phyloP scores from a whole-genome alignment of 352 stramenopile genomes.

The Blastocystis sp. region DNA sequence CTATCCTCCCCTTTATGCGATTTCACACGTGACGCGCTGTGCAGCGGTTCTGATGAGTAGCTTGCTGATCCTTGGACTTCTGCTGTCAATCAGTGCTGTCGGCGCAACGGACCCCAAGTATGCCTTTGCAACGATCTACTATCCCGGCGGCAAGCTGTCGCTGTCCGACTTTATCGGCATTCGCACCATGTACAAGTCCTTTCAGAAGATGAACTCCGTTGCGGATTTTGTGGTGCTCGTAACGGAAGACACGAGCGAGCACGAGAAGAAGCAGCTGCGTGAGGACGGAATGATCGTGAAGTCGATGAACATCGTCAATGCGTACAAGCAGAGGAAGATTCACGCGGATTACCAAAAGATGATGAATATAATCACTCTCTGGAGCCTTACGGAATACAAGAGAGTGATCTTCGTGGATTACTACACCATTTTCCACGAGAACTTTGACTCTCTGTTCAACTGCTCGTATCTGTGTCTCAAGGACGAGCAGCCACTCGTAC shows the following conservation, averaged over 20 bases:
- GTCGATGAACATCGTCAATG: slow-evolving; percentile 15
- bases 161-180: slow-evolving; percentile 55
- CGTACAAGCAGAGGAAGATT: slow-evolving; percentile 15
- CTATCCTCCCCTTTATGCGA: too few species aligned
- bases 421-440: slow-evolving; percentile 71
- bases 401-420: slow-evolving; percentile 55
- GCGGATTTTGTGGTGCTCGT: slow-evolving; percentile 58
- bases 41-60: slow-evolving; percentile 22
- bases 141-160: slow-evolving; percentile 39
- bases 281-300: slow-evolving; percentile 58
- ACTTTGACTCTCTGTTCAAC: slow-evolving; percentile 49
- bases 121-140: slow-evolving; percentile 67
- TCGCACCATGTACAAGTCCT: slow-evolving; percentile 63
- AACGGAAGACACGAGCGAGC: background rate
- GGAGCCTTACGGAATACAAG: slow-evolving; percentile 48
- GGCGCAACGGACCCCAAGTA: slow-evolving; percentile 23
- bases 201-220: slow-evolving; percentile 33
- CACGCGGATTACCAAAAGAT: slow-evolving; percentile 20
- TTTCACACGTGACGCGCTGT: too few species aligned
- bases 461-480: slow-evolving; percentile 68
- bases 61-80: background rate
- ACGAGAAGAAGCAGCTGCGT: background rate
- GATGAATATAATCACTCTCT: slow-evolving; percentile 22
- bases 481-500: slow-evolving; percentile 66
- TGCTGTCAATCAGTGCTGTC: slow-evolving; percentile 19